These are phyloP conservation scores for Trichoderma gamsii DNA, from an alignment of 495 filamentous ascomycete species.

Conservation along the genomic window DNA sequence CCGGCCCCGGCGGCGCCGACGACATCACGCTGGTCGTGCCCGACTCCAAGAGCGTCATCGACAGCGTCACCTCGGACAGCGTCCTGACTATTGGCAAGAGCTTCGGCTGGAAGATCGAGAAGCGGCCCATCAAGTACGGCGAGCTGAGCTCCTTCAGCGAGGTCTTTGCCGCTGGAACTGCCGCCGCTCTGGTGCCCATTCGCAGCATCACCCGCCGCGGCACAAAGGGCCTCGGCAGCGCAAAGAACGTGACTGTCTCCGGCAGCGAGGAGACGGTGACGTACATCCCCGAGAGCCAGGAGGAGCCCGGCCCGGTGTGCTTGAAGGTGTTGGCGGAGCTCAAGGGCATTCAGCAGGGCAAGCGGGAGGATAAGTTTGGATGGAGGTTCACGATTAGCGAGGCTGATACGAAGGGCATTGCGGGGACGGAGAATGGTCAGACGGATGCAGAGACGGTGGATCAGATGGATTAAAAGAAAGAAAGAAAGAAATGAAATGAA, in stretches of 20 bases:
- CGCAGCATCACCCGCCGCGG: conserved; percentile 69
- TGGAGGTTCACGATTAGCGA: conserved; percentile 60
- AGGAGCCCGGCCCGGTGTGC: conserved; percentile 65
- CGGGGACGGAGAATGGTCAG: conserved; percentile 22
- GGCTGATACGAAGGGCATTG: conserved; percentile 38
- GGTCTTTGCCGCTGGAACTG: conserved; percentile 87
- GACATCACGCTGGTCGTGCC: conserved; percentile 70
- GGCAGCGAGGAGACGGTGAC: conserved; percentile 55
- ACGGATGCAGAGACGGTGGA: conserved; percentile 28
- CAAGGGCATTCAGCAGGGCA: conserved; percentile 79
- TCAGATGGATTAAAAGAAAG: conserved; percentile 30
- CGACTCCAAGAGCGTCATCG: conserved; percentile 73
- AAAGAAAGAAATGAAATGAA: too few species aligned
- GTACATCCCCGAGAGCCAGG: conserved; percentile 54
- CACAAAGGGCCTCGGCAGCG: conserved; percentile 21
- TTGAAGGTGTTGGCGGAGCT: conserved; percentile 64
- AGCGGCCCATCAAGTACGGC: conserved; percentile 63
- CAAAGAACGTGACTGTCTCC: conserved; percentile 33
- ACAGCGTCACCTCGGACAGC: conserved; percentile 71
- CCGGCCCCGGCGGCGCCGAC: conserved; percentile 41
- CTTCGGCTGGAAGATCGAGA: conserved; percentile 64
- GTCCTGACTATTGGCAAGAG: conserved; percentile 58
- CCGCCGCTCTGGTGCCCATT: conserved; percentile 86
- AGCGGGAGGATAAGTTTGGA: conserved; percentile 64
- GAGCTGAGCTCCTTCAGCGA: conserved; percentile 74